Conservation (phyloP, 2,329 filamentous ascomycete genomes). For the Gaeumannomyces tritici region DNA sequence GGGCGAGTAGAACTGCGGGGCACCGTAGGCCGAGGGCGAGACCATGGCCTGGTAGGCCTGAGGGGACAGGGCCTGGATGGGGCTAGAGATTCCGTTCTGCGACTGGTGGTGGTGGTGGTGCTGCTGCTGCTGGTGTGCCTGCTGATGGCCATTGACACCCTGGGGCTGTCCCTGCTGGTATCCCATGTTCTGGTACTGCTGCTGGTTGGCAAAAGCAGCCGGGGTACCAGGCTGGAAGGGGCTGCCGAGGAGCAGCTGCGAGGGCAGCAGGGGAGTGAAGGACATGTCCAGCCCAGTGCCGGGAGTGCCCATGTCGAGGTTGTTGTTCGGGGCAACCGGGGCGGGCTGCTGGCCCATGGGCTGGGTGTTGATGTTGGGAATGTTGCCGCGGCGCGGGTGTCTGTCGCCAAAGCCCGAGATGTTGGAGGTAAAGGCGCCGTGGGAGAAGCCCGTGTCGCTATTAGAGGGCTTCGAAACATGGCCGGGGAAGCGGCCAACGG, state of each 20-base stretch:
- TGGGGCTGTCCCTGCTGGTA: constrained; percentile 61
- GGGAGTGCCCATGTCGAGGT: constrained; percentile 71
- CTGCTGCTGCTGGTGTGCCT: constrained; percentile 34
- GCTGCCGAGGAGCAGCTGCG: constrained; percentile 86
- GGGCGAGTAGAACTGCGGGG: constrained; percentile 71
- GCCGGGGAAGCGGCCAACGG: constrained; percentile 52
- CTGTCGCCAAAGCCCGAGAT: constrained; percentile 77
- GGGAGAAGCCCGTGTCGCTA: constrained; percentile 83
- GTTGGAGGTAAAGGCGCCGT: constrained; percentile 85
- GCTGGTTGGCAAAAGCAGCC: constrained; percentile 69
- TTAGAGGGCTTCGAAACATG: constrained; percentile 73
- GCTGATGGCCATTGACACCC: constrained; percentile 39
- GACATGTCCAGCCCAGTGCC: constrained; percentile 95
- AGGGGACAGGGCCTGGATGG: constrained; percentile 70
- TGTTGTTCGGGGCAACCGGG: constrained; percentile 37
- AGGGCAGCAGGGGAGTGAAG: constrained; percentile 91
- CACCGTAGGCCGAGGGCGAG: constrained; percentile 74
- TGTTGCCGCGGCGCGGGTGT: constrained; percentile 74
- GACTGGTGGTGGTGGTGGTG: constrained; percentile 36
- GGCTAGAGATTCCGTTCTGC: constrained; percentile 58
- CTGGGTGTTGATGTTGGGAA: constrained; percentile 88
- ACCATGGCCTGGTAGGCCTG: constrained; percentile 78
- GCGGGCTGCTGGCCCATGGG: constrained; percentile 35
- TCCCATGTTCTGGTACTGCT: constrained; percentile 76
- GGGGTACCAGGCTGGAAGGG: constrained; percentile 95